Conservation (phyloP, 768 basidiomycete species). For the Trametes coccinea region DNA sequence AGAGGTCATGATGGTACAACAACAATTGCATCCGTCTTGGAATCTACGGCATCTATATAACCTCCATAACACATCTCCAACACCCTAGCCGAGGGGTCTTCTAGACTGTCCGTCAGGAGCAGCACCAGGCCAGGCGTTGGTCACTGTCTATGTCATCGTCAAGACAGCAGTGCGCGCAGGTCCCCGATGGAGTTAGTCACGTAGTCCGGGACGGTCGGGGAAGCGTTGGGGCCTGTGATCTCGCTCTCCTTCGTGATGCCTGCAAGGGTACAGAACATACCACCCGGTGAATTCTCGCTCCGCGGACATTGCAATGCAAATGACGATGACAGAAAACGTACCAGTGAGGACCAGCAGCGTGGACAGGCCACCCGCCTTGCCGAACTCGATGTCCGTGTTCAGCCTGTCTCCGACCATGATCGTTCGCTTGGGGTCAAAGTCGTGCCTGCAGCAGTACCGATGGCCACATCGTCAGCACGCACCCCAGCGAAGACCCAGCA, state of each 20-base stretch:
- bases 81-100: not conserved
- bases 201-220: constrained; percentile 76
- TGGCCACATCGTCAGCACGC: not conserved
- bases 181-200: constrained; percentile 83
- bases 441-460: constrained; percentile 50
- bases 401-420: constrained; percentile 97
- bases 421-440: constrained; percentile 82
- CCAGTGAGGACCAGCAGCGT: constrained; percentile 95
- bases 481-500: not conserved
- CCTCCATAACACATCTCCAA: not conserved
- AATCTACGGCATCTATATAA: constrained; percentile 4
- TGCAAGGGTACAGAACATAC: constrained; percentile 30
- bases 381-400: constrained; percentile 95
- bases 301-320: constrained; percentile 1
- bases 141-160: not conserved
- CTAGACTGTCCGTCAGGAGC: not conserved
- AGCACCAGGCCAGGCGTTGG: not conserved
- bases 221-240: constrained; percentile 69
- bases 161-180: constrained; percentile 42
- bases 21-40: not conserved
- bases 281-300: not conserved
- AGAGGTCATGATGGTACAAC: constrained; percentile 3
- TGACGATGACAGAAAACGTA: constrained; percentile 32
- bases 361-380: constrained; percentile 78
- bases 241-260: constrained; percentile 79